A percentile compares a stretch with the other conserved stretches of the same genome.
Evolutionary conservation across 2,329 filamentous ascomycete species (phyloP).

Genomic region (Beauveria australis): DNA sequence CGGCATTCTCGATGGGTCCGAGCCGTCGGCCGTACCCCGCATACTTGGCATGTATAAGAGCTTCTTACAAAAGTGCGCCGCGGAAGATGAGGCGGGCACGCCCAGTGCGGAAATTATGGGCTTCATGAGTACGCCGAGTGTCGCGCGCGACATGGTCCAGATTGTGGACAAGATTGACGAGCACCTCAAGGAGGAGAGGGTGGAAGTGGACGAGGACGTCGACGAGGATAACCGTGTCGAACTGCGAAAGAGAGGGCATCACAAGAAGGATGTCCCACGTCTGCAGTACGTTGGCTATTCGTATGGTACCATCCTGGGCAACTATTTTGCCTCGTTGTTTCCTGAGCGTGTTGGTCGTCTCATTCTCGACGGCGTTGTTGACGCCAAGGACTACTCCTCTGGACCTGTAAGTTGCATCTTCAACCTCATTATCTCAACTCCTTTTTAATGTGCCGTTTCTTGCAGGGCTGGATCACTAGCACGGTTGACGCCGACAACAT

Average conservation of each 20-base stretch:
- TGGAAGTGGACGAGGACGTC: neutral
- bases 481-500: constrained; percentile 24
- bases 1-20: constrained; percentile 17
- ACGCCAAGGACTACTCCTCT: constrained; percentile 19
- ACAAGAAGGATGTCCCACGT: constrained; percentile 8
- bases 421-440: neutral
- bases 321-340: constrained; percentile 15
- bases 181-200: constrained; percentile 8
- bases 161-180: constrained; percentile 25
- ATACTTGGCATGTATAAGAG: neutral
- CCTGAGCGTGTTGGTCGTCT: constrained; percentile 24
- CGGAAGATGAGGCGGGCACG: neutral
- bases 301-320: constrained; percentile 22
- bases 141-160: constrained; percentile 26
- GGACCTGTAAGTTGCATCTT: constrained; percentile 15
- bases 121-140: constrained; percentile 22
- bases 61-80: neutral
- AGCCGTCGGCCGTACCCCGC: neutral
- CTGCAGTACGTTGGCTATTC: constrained; percentile 36
- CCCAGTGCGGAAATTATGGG: constrained; percentile 18
- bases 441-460: neutral
- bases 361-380: constrained; percentile 23
- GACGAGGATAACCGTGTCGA: neutral
- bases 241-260: neutral
- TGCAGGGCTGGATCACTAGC: constrained; percentile 22